Base-by-base conservation (phyloP, 108 stramenopile genomes). In the Skeletonema marinoi region DNA sequence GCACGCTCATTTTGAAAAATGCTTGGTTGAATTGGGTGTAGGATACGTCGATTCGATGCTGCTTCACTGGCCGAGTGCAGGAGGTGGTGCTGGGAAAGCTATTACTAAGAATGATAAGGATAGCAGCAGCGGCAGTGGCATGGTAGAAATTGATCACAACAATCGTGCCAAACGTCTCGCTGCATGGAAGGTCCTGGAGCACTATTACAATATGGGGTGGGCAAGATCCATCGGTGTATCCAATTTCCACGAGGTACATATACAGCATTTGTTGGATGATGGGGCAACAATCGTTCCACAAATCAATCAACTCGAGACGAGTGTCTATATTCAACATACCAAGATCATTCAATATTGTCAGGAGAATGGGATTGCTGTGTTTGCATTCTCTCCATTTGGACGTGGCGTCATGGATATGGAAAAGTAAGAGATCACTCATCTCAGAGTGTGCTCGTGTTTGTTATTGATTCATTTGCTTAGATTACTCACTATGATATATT, bases 281-380 rank as follows among this genome's bases (percentile, higher is more conserved):
- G 65, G 62, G 11, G 77, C 48, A 6, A 66, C 16, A 13, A 31
- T 76, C 29, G 50, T 68, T 30, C 82, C 82, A 6, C 71, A 73
- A 50, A 71, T 83, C 36, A 83, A 83, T 73, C 82, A 83, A 61
- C 63, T 83, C 31, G 82, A 83, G 61, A 65, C 82, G 8, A 68
- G 66, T 31, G 69, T 78, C 12, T 73, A 73, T 16, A 11, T 83
- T 13, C 82, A 76, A 39, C 50, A 33, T 4, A 33, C 33, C 3
- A 33, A 33, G 2, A 33, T 33, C 33, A 33, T 33, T 2, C 2
- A 33, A 3, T 33, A 33, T 33, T 33, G 33, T 33, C 33, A 33
- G 33, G 3, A 33, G 4, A 33, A 33, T 2, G 33, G 33, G 3
- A 33, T 33, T 33, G 33, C 4, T 33, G 33, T 33, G 2, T 3